phyloP scores from a whole-genome alignment of 176 grass and related monocot species.

The Paspalum vaginatum region DNA sequence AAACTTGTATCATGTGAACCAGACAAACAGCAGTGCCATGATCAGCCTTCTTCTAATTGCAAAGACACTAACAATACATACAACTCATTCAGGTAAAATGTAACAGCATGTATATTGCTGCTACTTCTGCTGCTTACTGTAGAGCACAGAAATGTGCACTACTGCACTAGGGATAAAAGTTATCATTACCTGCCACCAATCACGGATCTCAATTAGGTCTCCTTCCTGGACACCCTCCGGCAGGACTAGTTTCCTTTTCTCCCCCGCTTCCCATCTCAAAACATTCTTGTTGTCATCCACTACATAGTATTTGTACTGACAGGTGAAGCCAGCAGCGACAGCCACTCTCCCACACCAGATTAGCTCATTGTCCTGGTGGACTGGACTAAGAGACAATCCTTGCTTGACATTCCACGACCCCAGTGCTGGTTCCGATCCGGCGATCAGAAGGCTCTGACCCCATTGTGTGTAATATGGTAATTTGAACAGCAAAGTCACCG shows the following conservation, averaged over 20 bases:
- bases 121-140: background rate
- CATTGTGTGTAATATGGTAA: slow-evolving; percentile 88
- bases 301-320: slow-evolving; percentile 82
- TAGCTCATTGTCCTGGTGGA: slow-evolving; percentile 68
- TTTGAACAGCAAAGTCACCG: slow-evolving; percentile 73
- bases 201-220: slow-evolving; percentile 74
- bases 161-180: background rate
- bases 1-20: background rate
- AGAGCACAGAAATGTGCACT: background rate
- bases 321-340: slow-evolving; percentile 51
- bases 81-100: background rate
- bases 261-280: slow-evolving; percentile 73
- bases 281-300: slow-evolving; percentile 81
- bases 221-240: slow-evolving; percentile 68
- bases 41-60: background rate
- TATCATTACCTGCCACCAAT: slow-evolving; percentile 81
- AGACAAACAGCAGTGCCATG: background rate
- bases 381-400: slow-evolving; percentile 66
- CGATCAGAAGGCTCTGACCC: slow-evolving; percentile 78
- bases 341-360: slow-evolving; percentile 67
- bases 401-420: slow-evolving; percentile 92
- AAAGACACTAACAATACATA: background rate
- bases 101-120: background rate
- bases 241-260: slow-evolving; percentile 69
- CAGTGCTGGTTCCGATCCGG: slow-evolving; percentile 65